phyloP scores from a whole-genome alignment of 257 asterid species.

The Solanum etuberosum region DNA sequence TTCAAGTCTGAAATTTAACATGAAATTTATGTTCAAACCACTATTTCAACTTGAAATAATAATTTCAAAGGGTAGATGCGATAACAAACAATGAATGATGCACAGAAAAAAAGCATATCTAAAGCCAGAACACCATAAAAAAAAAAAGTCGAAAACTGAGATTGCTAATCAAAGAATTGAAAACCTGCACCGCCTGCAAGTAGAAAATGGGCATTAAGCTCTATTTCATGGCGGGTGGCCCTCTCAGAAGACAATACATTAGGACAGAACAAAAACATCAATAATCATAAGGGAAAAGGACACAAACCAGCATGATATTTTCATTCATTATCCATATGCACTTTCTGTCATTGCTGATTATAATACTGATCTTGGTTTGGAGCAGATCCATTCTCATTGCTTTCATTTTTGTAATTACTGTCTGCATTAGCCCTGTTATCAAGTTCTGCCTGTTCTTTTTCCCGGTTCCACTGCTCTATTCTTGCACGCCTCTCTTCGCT shows the following conservation, averaged over 20 bases:
- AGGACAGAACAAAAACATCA: neutral
- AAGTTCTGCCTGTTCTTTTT: slow-evolving; percentile 58
- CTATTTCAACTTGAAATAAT: neutral
- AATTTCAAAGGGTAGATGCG: neutral
- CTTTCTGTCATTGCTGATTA: slow-evolving; percentile 15
- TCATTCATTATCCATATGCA: slow-evolving; percentile 35
- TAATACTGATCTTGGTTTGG: slow-evolving; percentile 22
- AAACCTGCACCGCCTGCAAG: slow-evolving; percentile 99
- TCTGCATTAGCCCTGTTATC: slow-evolving; percentile 21
- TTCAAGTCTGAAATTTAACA: neutral
- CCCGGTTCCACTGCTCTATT: slow-evolving; percentile 95
- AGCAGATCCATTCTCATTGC: slow-evolving; percentile 10
- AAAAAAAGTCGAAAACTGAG: slow-evolving; percentile 13
- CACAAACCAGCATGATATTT: slow-evolving; percentile 42
- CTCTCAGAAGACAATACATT: neutral
- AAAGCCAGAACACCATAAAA: slow-evolving; percentile 10
- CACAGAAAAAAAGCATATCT: slow-evolving; percentile 11
- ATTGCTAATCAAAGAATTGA: slow-evolving; percentile 63
- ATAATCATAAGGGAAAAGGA: neutral
- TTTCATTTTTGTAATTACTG: slow-evolving; percentile 14
- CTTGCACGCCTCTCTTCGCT: slow-evolving; percentile 97
- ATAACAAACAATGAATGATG: neutral
- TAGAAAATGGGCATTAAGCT: slow-evolving; percentile 90
- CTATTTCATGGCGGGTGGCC: slow-evolving; percentile 15
- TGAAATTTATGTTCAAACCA: neutral